Evolutionary conservation across 257 asterid species (phyloP).

Genomic region (Solanum pennellii): DNA sequence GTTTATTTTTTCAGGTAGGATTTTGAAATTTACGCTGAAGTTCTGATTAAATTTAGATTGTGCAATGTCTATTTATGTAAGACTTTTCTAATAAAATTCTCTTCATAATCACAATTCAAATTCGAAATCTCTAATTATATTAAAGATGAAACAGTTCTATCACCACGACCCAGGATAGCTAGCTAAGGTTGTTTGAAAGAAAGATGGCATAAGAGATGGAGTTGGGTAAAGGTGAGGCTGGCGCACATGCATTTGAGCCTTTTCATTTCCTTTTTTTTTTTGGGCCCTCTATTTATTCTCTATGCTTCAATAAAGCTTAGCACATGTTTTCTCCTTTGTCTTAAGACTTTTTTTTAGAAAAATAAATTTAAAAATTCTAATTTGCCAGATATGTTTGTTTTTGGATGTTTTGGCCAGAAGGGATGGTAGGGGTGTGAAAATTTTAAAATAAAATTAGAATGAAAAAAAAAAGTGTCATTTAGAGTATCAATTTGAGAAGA

Average conservation of each 20-base stretch:
- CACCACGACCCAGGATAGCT: neutral
- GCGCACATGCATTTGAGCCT: neutral
- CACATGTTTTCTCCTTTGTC: neutral
- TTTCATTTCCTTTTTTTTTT: neutral
- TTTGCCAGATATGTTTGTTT: neutral
- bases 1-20: rapidly evolving
- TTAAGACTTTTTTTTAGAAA: neutral
- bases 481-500: neutral
- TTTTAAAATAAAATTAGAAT: neutral
- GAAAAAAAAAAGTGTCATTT: too few species aligned
- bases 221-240: neutral
- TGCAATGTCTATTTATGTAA: rapidly evolving
- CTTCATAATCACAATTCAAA: rapidly evolving
- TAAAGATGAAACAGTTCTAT: too few species aligned
- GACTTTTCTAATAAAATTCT: rapidly evolving
- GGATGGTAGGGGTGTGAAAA: neutral
- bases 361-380: neutral
- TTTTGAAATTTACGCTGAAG: too few species aligned
- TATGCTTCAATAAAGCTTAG: conserved; percentile 4
- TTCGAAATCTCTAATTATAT: too few species aligned
- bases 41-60: too few species aligned
- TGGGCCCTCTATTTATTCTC: neutral
- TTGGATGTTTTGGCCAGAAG: neutral
- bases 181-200: neutral
- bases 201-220: neutral